phyloP scores from a whole-genome alignment of 1,139 yeast genomes.

The Debaryomyces sp. region DNA sequence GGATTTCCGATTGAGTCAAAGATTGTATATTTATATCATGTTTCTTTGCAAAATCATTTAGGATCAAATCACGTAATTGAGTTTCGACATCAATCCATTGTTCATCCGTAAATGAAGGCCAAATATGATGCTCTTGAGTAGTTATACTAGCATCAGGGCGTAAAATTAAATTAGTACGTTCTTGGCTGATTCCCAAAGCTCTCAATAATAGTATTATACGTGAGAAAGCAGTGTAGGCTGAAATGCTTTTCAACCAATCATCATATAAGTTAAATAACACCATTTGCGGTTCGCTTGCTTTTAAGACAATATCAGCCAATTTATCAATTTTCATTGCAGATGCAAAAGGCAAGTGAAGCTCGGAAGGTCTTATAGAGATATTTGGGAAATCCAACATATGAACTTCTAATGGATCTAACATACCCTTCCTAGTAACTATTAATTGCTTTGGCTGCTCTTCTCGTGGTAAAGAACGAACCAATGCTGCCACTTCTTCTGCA shows the following conservation, averaged over 20 bases:
- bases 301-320: constrained; percentile 74
- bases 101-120: constrained; percentile 89
- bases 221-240: constrained; percentile 93
- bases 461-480: constrained; percentile 82
- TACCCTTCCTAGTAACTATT: constrained; percentile 87
- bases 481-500: constrained; percentile 95
- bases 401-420: constrained; percentile 92
- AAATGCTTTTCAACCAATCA: constrained; percentile 84
- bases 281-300: constrained; percentile 94
- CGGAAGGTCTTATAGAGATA: constrained; percentile 86
- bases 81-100: constrained; percentile 93
- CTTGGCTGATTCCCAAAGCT: constrained; percentile 77
- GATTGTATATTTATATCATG: constrained; percentile 85
- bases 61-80: constrained; percentile 82
- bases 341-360: constrained; percentile 85
- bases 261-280: constrained; percentile 88
- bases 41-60: constrained; percentile 82
- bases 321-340: constrained; percentile 85
- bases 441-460: constrained; percentile 96
- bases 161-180: constrained; percentile 72
- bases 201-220: constrained; percentile 79
- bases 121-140: constrained; percentile 79
- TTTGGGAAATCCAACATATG: constrained; percentile 97
- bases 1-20: constrained; percentile 88
- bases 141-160: constrained; percentile 72